A percentile compares a stretch with the other conserved stretches of the same genome.
Conservation (phyloP, 2,329 filamentous ascomycete genomes). For the Didymella lethalis region DNA sequence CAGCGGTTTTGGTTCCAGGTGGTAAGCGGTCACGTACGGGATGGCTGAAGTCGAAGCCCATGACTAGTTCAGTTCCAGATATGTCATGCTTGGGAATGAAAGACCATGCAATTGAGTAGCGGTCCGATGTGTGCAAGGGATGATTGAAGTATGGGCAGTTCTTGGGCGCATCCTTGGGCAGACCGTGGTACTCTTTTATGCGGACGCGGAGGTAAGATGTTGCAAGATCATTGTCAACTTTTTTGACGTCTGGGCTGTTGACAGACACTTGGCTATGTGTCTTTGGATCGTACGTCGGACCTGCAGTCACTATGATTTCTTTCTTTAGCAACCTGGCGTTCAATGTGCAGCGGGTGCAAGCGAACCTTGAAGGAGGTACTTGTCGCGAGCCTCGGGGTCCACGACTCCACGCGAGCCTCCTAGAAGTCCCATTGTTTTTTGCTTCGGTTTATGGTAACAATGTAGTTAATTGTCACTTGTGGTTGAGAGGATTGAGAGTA, state of each 20-base stretch:
- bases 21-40: constrained; percentile 48
- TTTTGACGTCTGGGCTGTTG: constrained; percentile 37
- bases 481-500: not conserved
- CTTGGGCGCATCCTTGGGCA: constrained; percentile 41
- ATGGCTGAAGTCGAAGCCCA: constrained; percentile 50
- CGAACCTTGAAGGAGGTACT: constrained; percentile 47
- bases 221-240: constrained; percentile 41
- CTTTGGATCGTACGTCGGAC: constrained; percentile 43
- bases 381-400: constrained; percentile 44
- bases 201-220: constrained; percentile 45
- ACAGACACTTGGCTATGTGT: constrained; percentile 46
- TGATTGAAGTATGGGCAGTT: constrained; percentile 45
- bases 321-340: not conserved
- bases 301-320: constrained; percentile 42
- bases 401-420: constrained; percentile 29
- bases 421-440: constrained; percentile 8
- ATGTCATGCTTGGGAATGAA: constrained; percentile 48
- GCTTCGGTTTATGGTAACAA: not conserved
- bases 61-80: constrained; percentile 41
- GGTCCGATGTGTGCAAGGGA: constrained; percentile 43
- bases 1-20: constrained; percentile 47
- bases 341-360: too few relatives aligned
- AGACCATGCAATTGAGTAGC: constrained; percentile 49
- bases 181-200: constrained; percentile 49
- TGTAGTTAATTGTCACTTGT: not conserved